A percentile compares a stretch with the other conserved stretches of the same genome.
Conservation (phyloP, 495 filamentous ascomycete genomes). For the Penicillium manginii region DNA sequence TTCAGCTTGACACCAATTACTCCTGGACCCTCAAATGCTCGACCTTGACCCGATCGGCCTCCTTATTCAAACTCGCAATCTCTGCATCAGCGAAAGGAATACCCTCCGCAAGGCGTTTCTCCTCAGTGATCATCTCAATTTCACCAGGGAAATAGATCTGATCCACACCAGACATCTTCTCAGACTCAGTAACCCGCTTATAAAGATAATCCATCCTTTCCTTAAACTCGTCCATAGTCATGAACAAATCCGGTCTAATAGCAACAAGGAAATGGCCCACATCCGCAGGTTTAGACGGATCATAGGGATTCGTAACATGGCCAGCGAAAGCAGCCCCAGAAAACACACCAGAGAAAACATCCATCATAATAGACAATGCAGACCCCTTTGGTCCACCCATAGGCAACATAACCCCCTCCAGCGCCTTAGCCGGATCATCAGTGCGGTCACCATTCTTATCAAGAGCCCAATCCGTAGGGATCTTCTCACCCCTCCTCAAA, state of each 20-base stretch:
- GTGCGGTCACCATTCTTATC: slow-evolving; percentile 70
- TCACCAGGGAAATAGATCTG: slow-evolving; percentile 80
- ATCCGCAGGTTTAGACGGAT: slow-evolving; percentile 66
- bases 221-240: slow-evolving; percentile 70
- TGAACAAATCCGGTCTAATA: slow-evolving; percentile 77
- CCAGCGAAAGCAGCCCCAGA: slow-evolving; percentile 74
- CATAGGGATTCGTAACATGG: slow-evolving; percentile 72
- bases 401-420: slow-evolving; percentile 75
- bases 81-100: slow-evolving; percentile 71
- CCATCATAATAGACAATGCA: slow-evolving; percentile 78
- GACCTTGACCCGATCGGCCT: slow-evolving; percentile 61
- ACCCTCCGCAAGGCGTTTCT: slow-evolving; percentile 57
- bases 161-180: slow-evolving; percentile 72
- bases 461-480: slow-evolving; percentile 74
- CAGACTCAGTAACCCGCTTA: slow-evolving; percentile 61
- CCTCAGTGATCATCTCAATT: slow-evolving; percentile 66
- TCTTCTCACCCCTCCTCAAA: slow-evolving; percentile 69
- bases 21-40: slow-evolving; percentile 26
- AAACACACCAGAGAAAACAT: slow-evolving; percentile 79
- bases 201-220: slow-evolving; percentile 73
- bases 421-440: slow-evolving; percentile 65
- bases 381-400: slow-evolving; percentile 81
- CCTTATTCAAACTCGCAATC: slow-evolving; percentile 66
- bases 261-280: slow-evolving; percentile 79
- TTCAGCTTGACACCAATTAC: background rate